A percentile compares a stretch with the other conserved stretches of the same genome.
phyloP scores from a whole-genome alignment of 371 early-diverging fungal genomes.

The Actinomucor elegans region DNA sequence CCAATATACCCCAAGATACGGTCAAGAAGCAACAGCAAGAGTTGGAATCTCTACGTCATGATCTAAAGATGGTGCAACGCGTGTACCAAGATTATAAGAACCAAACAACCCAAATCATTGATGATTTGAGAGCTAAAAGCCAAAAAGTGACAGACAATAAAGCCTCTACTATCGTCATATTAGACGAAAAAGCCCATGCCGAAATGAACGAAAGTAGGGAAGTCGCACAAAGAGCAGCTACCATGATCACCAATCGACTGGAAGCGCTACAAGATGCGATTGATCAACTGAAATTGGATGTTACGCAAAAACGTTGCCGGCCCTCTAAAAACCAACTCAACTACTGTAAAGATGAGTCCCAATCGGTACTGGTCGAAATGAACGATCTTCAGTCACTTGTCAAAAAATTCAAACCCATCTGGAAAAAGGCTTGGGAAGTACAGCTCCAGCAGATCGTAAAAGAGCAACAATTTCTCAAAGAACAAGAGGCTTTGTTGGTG shows the following conservation, averaged over 20 bases:
- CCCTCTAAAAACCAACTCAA: slow-evolving; percentile 59
- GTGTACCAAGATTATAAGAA: slow-evolving; percentile 1
- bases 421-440: slow-evolving; percentile 83
- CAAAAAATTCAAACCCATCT: slow-evolving; percentile 56
- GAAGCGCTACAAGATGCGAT: slow-evolving; percentile 71
- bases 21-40: slow-evolving; percentile 9
- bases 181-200: slow-evolving; percentile 37
- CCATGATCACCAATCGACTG: slow-evolving; percentile 52
- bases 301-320: slow-evolving; percentile 67
- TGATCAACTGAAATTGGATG: slow-evolving; percentile 76
- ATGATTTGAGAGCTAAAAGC: slow-evolving; percentile 4
- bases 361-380: slow-evolving; percentile 44
- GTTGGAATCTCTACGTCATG: slow-evolving; percentile 7
- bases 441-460: slow-evolving; percentile 77
- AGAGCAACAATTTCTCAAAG: slow-evolving; percentile 78
- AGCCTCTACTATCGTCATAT: slow-evolving; percentile 11
- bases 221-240: slow-evolving; percentile 57
- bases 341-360: slow-evolving; percentile 51
- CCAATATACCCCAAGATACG: slow-evolving; percentile 6
- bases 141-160: slow-evolving; percentile 19
- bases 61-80: background rate
- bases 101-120: background rate
- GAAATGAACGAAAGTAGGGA: slow-evolving; percentile 63
- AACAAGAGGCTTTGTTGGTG: slow-evolving; percentile 64
- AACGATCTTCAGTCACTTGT: slow-evolving; percentile 50